Evolutionary conservation across 768 basidiomycete genomes (phyloP), one percentile per base, ranked within the genome.

Genomic region (Mycena haematopus): DNA sequence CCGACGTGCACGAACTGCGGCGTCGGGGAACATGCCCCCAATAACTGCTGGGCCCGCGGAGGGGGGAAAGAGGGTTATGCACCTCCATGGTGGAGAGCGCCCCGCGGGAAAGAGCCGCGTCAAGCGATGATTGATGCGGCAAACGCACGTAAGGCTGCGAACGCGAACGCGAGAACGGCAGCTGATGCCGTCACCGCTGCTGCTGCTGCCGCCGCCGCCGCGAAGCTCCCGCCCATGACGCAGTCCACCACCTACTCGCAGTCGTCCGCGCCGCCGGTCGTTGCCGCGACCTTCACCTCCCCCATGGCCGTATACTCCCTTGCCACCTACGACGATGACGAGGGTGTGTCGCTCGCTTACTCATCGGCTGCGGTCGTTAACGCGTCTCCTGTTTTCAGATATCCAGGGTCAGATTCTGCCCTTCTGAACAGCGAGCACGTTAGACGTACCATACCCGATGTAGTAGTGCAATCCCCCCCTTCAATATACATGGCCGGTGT

Each of bases 41-140:
- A 60, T 8, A 58, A 71, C 27, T 75, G 74, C 55, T 75, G 69
- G 71, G 65, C 50, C 19, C 59, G 62, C 25, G 74, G 74, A 1
- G 72, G 74, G 14, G 74, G 72, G 4, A 71, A 70, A 27, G 72
- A 74, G 44, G 74, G 72, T 11, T 33, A 33, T 33, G 31, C 6
- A 11, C 31, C 31, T 33, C 6, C 31, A 11, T 33, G 31, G 31
- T 33, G 11, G 6, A 33, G 11, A 11, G 31, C 31, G 6, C n/a
- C n/a, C n/a, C n/a, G n/a, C n/a, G n/a, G n/a, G n/a, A n/a, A n/a
- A n/a, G n/a, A n/a, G n/a, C n/a, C 31, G 6, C 31, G 31, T 11
- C 31, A 33, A 1, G 71, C 25, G 31, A 5, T 47, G 2, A 29
- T 51, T 19, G 31, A 58, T 24, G 47, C 57, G n/a, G 7, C n/a